These are phyloP conservation scores for Diaporthe humulicola DNA, from an alignment of 2,329 filamentous ascomycete species.

Conservation along the genomic window DNA sequence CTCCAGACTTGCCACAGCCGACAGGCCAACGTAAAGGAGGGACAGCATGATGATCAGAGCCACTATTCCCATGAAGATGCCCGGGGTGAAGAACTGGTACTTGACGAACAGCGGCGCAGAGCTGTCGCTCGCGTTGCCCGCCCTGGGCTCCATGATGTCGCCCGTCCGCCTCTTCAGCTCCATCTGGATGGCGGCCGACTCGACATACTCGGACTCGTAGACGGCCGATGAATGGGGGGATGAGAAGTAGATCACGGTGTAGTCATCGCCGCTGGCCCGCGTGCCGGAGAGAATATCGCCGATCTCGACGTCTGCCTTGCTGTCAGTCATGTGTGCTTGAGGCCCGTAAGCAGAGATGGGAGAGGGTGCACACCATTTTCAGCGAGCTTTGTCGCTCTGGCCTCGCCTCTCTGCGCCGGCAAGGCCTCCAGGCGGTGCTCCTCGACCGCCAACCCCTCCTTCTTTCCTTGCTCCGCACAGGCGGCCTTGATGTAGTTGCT, in stretches of 20 bases:
- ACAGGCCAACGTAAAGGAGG: slow-evolving; percentile 84
- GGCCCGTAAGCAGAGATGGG: slow-evolving; percentile 42
- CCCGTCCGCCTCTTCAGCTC: slow-evolving; percentile 77
- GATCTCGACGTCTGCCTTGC: slow-evolving; percentile 62
- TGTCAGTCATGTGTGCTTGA: neutral
- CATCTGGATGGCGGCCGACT: slow-evolving; percentile 68
- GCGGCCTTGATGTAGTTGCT: slow-evolving; percentile 56
- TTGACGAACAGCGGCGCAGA: slow-evolving; percentile 80
- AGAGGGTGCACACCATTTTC: slow-evolving; percentile 60
- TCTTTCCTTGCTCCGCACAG: slow-evolving; percentile 58
- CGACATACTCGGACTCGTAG: slow-evolving; percentile 77
- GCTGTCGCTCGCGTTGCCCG: slow-evolving; percentile 58
- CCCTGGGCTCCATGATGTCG: slow-evolving; percentile 47
- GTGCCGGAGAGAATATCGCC: slow-evolving; percentile 58
- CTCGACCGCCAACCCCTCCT: slow-evolving; percentile 51
- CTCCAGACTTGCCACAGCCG: slow-evolving; percentile 82
- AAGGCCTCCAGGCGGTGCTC: slow-evolving; percentile 58
- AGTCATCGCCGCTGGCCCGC: slow-evolving; percentile 59
- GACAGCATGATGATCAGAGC: slow-evolving; percentile 78
- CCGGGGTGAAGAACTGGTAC: slow-evolving; percentile 94
- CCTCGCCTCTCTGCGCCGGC: slow-evolving; percentile 49
- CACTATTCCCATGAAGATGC: slow-evolving; percentile 91
- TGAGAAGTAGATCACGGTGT: slow-evolving; percentile 82
- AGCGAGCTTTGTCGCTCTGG: slow-evolving; percentile 61
- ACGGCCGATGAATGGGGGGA: slow-evolving; percentile 60